Conservation (phyloP, 2,329 filamentous ascomycete genomes). For the Diatrype stigma region DNA sequence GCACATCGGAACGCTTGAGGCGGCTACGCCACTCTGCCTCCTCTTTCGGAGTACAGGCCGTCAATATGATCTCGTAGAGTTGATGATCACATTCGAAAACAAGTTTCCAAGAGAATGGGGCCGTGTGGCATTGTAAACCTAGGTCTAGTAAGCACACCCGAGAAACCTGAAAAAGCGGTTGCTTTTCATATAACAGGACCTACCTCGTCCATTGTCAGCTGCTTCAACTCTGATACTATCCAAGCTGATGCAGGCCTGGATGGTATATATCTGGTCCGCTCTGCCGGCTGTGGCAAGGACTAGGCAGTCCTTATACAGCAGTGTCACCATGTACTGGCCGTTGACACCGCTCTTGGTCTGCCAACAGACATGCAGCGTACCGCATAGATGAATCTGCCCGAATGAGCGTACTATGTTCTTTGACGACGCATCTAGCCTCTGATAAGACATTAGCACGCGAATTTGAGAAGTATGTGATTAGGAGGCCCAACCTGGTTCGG, state of each 20-base stretch:
- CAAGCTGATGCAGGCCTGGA: conserved; percentile 70
- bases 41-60: conserved; percentile 77
- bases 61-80: conserved; percentile 80
- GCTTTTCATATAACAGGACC: conserved; percentile 14
- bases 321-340: conserved; percentile 79
- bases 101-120: conserved; percentile 87
- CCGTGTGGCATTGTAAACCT: conserved; percentile 85
- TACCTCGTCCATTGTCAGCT: conserved; percentile 71
- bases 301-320: conserved; percentile 77
- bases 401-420: conserved; percentile 71
- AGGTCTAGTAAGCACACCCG: conserved; percentile 14
- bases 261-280: conserved; percentile 63
- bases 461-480: background rate
- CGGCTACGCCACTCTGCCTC: conserved; percentile 74
- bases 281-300: conserved; percentile 68
- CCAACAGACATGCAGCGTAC: conserved; percentile 79
- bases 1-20: conserved; percentile 50
- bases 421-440: conserved; percentile 49
- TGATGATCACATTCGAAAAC: conserved; percentile 74
- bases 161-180: conserved; percentile 2
- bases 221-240: conserved; percentile 64
- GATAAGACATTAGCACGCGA: conserved; percentile 13
- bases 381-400: conserved; percentile 77
- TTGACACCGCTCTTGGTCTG: conserved; percentile 63
- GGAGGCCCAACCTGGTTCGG: conserved; percentile 57